Evolutionary conservation across 305 asterid genomes (phyloP), one percentile per base, ranked within the genome.

Genomic region (Solanum chacoense): DNA sequence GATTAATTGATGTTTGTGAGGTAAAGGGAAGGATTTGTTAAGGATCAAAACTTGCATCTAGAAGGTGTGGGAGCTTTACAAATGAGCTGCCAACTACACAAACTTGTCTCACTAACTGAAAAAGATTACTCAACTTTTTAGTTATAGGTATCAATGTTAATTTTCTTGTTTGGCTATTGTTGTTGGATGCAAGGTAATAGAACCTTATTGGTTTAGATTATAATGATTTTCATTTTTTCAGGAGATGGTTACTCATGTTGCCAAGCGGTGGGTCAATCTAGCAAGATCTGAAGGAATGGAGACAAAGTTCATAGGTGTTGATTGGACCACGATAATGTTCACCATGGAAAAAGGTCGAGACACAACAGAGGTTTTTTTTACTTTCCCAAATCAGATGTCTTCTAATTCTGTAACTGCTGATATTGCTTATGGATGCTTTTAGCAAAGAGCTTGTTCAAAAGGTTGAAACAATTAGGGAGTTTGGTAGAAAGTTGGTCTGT

Each of bases 291-390:
- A 97, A 42, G 95, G 95, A 45, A 93, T 95, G 67, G 95, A 94
- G 90, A 97, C 91, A 22, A 94, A 94, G 90, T 96, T 97, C 93
- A 89, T 92, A 37, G 96, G 93, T n/a, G 92, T 96, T 85, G 99
- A 96, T 91, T 79, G 90, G 81, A 95, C 95, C 89, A 97, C 99
- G 4, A 89, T 97, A 90, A 97, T 95, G 99, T 93, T 97, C 93
- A 95, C 98, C 85, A 93, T 97, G 96, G 94, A 95, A 67, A 96
- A 93, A 85, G 98, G 98, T 71, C 98, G 92, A 93, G 98, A 97
- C 65, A 55, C 95, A 16, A 55, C 90, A 79, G 98, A 97, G 99
- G 99, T 97, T 88, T 34, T 91, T 90, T 45, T 83, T 83, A 45
- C 73, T 83, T 81, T 83, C 86, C 31, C 37, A 50, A 50, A 50